Evolutionary conservation across 257 asterid genomes (phyloP).

Genomic region (Solanum lycopersicoides): DNA sequence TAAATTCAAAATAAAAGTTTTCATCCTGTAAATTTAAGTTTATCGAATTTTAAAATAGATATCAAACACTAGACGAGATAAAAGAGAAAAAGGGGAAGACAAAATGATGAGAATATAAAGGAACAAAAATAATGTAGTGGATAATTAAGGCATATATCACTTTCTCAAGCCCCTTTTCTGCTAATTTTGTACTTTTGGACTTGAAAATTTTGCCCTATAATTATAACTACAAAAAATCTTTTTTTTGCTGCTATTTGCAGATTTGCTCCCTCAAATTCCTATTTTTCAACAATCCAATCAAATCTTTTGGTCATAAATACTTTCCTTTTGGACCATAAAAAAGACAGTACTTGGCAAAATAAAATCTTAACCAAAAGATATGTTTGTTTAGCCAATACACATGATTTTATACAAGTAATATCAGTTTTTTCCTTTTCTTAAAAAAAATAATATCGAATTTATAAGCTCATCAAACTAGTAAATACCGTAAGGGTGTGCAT

Average conservation of each 20-base stretch:
- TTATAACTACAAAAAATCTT: not conserved
- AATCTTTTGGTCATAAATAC: not conserved
- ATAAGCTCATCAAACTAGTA: not conserved
- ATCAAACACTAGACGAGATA: not conserved
- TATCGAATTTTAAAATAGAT: not conserved
- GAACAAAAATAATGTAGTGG: not conserved
- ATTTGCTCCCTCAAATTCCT: not conserved
- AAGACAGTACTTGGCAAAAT: not conserved
- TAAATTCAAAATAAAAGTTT: not conserved
- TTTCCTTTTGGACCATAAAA: not conserved
- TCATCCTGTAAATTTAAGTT: accelerated
- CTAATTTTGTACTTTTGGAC: not conserved
- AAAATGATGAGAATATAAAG: not conserved
- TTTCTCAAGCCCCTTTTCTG: not conserved
- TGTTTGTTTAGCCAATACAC: not conserved
- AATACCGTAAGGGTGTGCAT: no score
- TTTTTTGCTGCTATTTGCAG: not conserved
- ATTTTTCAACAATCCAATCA: not conserved
- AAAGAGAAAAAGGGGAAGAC: not conserved
- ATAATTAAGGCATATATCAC: not conserved
- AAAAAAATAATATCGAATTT: no score
- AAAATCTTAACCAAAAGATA: not conserved
- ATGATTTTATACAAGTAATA: not conserved
- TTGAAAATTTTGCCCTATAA: not conserved
- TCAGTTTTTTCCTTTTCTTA: no score